Base-by-base conservation (phyloP, 805 yeast genomes). In the Candida montana region DNA sequence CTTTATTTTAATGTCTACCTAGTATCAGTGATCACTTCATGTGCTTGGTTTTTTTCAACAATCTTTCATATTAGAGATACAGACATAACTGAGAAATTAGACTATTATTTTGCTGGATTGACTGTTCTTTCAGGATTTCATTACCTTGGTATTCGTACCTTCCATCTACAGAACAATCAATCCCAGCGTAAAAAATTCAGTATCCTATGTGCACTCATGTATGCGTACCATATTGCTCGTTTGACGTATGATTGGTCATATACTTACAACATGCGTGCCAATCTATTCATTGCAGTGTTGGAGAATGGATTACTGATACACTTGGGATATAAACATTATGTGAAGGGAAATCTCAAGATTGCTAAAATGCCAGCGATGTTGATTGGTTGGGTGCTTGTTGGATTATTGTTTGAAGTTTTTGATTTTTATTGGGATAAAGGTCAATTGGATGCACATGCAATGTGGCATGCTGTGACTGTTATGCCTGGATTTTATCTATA, bases 391-490 rank as follows among this genome's bases (percentile, higher is more conserved):
- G 82, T 90, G 10, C 54, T 76, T 2, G 52, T 74, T 19, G 97
- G 95, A 1, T 87, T 88, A 93, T 71, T 83, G n/a, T 74, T 91
- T 49, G 99, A 91, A 59, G 63, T 91, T 29, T 84, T 89, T 62
- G 99, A 91, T 62, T 93, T 93, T 59, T 75, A 95, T 5, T 93
- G 85, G 13, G 58, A 83, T 30, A 65, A 54, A 38, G 83, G 73
- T 51, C 70, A 85, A 31, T 53, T 93, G 0, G 99, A 93, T 63
- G 95, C 96, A 0, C 99, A 93, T 62, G 79, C 96, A 0, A 55
- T 91, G 31, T 93, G 99, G 99, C 99, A 93, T 59, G 71, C 84
- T 21, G 76, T 86, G 17, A 93, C 99, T 0, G 79, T 90, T 2
- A 60, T 87, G 55, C 98, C 98, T 0, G 78, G 91, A 0, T 64